These are phyloP conservation scores for Lojkania enalia DNA, from an alignment of 2,329 filamentous ascomycete species.

Conservation along the genomic window DNA sequence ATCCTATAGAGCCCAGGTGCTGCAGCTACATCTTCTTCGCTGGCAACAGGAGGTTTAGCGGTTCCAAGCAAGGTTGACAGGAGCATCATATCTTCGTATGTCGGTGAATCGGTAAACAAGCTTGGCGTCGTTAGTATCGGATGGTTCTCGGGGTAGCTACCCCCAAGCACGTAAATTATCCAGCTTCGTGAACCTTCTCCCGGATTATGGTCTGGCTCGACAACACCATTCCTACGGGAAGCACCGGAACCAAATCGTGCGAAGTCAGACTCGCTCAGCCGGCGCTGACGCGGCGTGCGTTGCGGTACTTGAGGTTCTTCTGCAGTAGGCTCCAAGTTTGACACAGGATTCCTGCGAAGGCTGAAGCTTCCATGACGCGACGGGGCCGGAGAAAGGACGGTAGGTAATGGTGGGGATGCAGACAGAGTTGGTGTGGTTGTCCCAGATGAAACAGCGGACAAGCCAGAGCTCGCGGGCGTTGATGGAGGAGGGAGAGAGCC, in stretches of 20 bases:
- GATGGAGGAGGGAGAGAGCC: conserved; percentile 65
- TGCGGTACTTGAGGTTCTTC: conserved; percentile 45
- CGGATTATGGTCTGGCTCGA: conserved; percentile 60
- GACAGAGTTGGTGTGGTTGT: conserved; percentile 47
- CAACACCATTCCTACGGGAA: conserved; percentile 65
- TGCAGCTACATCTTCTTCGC: conserved; percentile 64
- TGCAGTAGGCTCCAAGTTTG: conserved; percentile 48
- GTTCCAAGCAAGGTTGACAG: conserved; percentile 68
- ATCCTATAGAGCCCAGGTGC: conserved; percentile 65
- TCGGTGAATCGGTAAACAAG: conserved; percentile 70
- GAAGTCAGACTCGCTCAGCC: conserved; percentile 63
- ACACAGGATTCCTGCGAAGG: conserved; percentile 43
- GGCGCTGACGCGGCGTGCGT: conserved; percentile 55
- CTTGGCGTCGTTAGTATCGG: conserved; percentile 71
- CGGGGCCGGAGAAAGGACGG: conserved; percentile 35
- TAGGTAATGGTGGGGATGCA: conserved; percentile 41
- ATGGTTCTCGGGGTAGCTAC: conserved; percentile 70
- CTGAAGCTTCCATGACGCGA: conserved; percentile 48
- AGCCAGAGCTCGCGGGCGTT: conserved; percentile 62
- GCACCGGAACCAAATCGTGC: conserved; percentile 65
- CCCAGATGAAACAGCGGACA: conserved; percentile 59
- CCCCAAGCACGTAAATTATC: conserved; percentile 73
- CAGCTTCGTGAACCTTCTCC: conserved; percentile 65
- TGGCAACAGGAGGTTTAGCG: conserved; percentile 69
- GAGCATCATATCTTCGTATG: conserved; percentile 73